phyloP scores from a whole-genome alignment of 257 asterid genomes.

The Nicotiana tabacum region DNA sequence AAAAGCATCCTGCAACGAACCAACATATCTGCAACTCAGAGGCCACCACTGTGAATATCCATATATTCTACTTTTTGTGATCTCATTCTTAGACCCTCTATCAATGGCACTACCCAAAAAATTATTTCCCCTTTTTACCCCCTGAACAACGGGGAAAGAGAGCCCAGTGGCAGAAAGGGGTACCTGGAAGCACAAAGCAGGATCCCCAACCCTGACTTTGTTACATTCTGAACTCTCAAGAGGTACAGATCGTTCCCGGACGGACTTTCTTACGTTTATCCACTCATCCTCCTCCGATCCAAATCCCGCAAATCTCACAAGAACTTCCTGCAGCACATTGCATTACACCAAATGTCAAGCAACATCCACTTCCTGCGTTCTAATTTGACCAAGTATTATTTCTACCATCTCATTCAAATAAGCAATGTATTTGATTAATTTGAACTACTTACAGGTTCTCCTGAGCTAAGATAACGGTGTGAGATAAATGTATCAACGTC shows the following conservation, averaged over 20 bases:
- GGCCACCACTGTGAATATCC: not conserved
- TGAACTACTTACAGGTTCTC: conserved; percentile 68
- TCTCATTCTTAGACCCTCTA: not conserved
- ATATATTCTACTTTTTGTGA: not conserved
- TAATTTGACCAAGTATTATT: not conserved
- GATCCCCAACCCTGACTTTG: conserved; percentile 64
- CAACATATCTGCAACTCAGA: not conserved
- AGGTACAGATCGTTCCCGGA: conserved; percentile 72
- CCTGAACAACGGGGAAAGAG: not conserved
- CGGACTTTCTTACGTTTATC: conserved; percentile 49
- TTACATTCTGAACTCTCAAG: conserved; percentile 75
- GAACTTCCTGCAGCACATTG: conserved; percentile 61
- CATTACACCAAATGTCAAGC: conserved; percentile 14
- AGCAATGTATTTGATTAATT: not conserved
- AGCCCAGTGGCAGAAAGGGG: not conserved
- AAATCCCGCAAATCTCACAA: conserved; percentile 70
- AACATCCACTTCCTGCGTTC: not conserved
- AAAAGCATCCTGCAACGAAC: not conserved
- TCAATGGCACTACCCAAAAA: not conserved
- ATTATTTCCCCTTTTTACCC: not conserved
- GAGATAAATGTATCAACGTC: conserved; percentile 68
- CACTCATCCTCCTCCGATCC: conserved; percentile 86
- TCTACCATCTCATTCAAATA: not conserved
- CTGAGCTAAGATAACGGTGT: conserved; percentile 57
- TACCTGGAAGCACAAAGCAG: conserved; percentile 91